Percentiles rank a stretch among this genome's conserved stretches.
Evolutionary conservation across 371 early-diverging fungal genomes (phyloP).

Genomic region (Rhizopus delemar): DNA sequence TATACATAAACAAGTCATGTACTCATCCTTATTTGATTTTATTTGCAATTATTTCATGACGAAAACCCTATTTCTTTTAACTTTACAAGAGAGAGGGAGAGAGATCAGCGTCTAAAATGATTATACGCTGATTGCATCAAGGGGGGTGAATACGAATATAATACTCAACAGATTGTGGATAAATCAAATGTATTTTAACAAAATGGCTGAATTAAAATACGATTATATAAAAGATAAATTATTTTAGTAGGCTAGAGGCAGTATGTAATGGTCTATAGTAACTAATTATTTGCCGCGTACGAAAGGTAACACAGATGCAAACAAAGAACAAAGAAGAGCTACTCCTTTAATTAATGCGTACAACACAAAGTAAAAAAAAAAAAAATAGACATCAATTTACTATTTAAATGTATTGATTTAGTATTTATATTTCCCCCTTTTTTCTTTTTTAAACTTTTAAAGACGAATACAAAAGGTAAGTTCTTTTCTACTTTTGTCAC

Average conservation of each 20-base stretch:
- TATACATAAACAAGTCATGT: too few relatives aligned
- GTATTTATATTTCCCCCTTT: background rate
- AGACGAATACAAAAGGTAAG: background rate
- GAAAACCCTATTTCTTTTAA: too few relatives aligned
- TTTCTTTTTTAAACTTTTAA: background rate
- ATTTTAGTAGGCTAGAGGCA: too few relatives aligned
- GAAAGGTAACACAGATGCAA: background rate
- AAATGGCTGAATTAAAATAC: too few relatives aligned
- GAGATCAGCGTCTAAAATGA: background rate
- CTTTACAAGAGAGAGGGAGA: background rate
- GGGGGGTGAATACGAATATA: background rate
- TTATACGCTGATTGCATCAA: background rate
- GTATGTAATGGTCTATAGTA: background rate
- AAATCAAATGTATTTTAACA: too few relatives aligned
- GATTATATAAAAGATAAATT: background rate
- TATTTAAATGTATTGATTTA: background rate
- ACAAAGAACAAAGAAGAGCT: background rate
- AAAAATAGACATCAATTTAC: background rate
- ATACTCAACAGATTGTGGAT: too few relatives aligned
- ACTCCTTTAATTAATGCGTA: slow-evolving; percentile 4
- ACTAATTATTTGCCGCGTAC: background rate
- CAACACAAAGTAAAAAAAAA: background rate
- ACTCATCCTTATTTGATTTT: too few relatives aligned
- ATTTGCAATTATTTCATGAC: too few relatives aligned
- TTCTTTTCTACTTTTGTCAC: too few relatives aligned